These are phyloP conservation scores for Stephania yunnanensis DNA, from an alignment of 164 flowering plant species.

Conservation along the genomic window DNA sequence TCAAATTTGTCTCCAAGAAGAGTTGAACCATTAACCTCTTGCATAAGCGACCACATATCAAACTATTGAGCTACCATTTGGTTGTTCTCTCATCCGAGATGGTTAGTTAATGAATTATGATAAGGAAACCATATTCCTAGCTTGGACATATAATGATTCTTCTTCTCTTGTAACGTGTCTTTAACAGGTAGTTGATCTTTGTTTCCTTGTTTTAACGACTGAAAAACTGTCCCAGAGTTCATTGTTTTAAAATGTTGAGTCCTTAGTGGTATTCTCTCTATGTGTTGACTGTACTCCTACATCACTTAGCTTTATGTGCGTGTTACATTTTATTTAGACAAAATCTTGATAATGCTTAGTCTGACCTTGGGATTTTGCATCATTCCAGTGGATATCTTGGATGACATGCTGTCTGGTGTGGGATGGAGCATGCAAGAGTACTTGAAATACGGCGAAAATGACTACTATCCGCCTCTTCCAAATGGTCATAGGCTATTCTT, in stretches of 20 bases:
- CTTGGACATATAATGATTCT: neutral
- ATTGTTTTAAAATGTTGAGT: neutral
- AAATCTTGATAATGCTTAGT: neutral
- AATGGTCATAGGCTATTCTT: constrained; percentile 90
- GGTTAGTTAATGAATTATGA: neutral
- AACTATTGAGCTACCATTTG: too few relatives aligned
- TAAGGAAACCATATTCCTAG: neutral
- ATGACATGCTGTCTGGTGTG: constrained; percentile 92
- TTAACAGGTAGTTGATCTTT: neutral
- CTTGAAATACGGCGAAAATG: constrained; percentile 84
- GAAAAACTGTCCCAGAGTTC: neutral
- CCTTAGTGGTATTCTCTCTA: too few relatives aligned
- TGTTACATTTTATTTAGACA: neutral
- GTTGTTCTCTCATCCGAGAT: too few relatives aligned
- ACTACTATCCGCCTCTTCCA: constrained; percentile 91
- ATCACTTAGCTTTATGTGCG: neutral
- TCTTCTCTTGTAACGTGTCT: too few relatives aligned
- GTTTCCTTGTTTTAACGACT: neutral
- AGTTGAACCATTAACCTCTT: too few relatives aligned
- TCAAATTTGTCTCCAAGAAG: too few relatives aligned
- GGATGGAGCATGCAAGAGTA: constrained; percentile 98
- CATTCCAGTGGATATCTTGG: constrained; percentile 86
- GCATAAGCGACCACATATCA: too few relatives aligned
- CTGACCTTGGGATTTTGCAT: constrained; percentile 18
- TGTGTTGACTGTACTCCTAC: too few relatives aligned